These are phyloP conservation scores for Penicillium nordicum DNA, from an alignment of 2,329 filamentous ascomycete species.

Conservation along the genomic window DNA sequence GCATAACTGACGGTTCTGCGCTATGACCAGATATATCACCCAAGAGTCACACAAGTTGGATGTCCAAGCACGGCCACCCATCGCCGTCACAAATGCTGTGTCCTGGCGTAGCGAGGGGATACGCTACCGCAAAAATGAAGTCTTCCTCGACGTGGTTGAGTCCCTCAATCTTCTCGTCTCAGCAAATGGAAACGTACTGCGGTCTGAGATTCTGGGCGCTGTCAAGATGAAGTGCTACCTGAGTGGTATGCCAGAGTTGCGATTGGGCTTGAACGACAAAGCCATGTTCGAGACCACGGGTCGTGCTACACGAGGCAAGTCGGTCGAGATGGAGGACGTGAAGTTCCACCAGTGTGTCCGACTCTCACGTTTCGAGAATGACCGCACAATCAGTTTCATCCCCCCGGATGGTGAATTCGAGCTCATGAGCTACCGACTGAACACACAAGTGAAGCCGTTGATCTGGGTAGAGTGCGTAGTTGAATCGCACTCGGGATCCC, in stretches of 20 bases:
- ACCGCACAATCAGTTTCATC: slow-evolving; percentile 97
- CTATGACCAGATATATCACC: slow-evolving; percentile 70
- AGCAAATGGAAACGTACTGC: slow-evolving; percentile 87
- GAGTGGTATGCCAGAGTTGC: slow-evolving; percentile 94
- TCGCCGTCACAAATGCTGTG: slow-evolving; percentile 96
- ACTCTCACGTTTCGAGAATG: slow-evolving; percentile 94
- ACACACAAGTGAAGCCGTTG: slow-evolving; percentile 96
- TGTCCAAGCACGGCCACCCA: slow-evolving; percentile 90
- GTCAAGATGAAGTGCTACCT: slow-evolving; percentile 99
- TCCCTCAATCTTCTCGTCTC: slow-evolving; percentile 94
- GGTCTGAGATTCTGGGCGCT: slow-evolving; percentile 92
- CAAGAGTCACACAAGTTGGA: slow-evolving; percentile 99
- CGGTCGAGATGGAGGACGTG: slow-evolving; percentile 99
- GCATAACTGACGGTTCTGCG: neutral
- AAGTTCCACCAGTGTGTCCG: slow-evolving; percentile 99
- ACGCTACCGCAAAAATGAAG: slow-evolving; percentile 97
- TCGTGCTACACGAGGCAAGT: slow-evolving; percentile 87
- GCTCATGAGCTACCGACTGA: slow-evolving; percentile 97
- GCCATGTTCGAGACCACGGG: slow-evolving; percentile 99
- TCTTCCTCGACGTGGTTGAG: slow-evolving; percentile 96
- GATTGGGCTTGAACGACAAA: slow-evolving; percentile 94
- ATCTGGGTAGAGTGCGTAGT: slow-evolving; percentile 99
- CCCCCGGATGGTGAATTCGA: slow-evolving; percentile 98
- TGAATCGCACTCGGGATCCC: slow-evolving; percentile 88
- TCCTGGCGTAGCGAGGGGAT: slow-evolving; percentile 98